Conservation (phyloP, 768 basidiomycete species). For the Crucibulum laeve region DNA sequence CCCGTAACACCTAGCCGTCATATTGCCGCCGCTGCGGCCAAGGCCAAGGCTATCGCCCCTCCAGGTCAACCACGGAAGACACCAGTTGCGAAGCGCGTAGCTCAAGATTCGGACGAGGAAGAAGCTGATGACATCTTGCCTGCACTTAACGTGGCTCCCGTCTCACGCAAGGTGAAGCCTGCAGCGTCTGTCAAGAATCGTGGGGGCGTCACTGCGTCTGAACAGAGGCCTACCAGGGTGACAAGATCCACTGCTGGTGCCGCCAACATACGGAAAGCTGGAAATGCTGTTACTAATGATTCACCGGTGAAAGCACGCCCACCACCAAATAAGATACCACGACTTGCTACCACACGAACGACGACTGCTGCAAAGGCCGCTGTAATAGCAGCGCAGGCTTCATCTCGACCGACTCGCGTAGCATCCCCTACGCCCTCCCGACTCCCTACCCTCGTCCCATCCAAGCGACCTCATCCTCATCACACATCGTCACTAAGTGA, state of each 20-base stretch:
- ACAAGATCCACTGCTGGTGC: conserved; percentile 65
- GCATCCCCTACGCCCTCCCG: conserved; percentile 71
- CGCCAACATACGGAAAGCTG: conserved; percentile 50
- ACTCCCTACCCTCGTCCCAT: conserved; percentile 63
- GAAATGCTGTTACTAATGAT: conserved; percentile 29
- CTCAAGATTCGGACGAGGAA: conserved; percentile 66
- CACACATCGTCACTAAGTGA: conserved; percentile 46
- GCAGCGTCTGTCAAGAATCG: conserved; percentile 35
- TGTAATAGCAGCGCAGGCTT: conserved; percentile 23
- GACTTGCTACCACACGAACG: conserved; percentile 50
- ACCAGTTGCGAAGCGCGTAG: conserved; percentile 68
- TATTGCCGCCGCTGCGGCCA: conserved; percentile 63
- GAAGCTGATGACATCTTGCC: conserved; percentile 63
- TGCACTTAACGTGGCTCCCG: conserved; percentile 50
- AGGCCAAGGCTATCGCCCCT: conserved; percentile 66
- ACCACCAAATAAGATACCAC: conserved; percentile 66
- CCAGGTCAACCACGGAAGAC: conserved; percentile 89
- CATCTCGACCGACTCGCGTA: conserved; percentile 22
- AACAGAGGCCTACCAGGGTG: conserved; percentile 70
- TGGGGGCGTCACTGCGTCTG: conserved; percentile 56
- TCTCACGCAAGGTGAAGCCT: conserved; percentile 32
- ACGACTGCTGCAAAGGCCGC: conserved; percentile 44
- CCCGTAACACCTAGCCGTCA: conserved; percentile 83
- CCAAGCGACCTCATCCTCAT: conserved; percentile 49
- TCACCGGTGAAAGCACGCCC: conserved; percentile 42